Base-by-base conservation (phyloP, 2,329 filamentous ascomycete genomes). In the Dothideomycetidae sp. region DNA sequence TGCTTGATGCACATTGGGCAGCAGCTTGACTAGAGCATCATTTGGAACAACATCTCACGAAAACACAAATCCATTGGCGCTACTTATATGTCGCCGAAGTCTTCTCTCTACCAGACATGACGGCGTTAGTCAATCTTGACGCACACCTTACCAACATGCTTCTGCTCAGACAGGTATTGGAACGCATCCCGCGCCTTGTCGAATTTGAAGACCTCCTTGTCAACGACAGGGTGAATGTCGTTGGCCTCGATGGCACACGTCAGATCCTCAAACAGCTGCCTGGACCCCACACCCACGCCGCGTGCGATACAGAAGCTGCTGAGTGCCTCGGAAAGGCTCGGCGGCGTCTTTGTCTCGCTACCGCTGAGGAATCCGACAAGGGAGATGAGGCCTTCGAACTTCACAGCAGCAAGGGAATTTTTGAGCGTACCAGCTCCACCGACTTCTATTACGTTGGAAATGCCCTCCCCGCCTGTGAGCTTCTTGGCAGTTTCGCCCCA, bases 371-470 rank as follows among this genome's bases (percentile, higher is more conserved):
- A 73, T 2, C 71, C 71, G 39, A 74, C 72, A 40, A 74, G 63
- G 41, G 53, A 62, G 45, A 71, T 68, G 10, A 71, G 55, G 21
- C 70, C 71, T 44, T 73, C 71, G 18, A 64, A 62, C 36, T 46
- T 48, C 37, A 58, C 49, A 15, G 55, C 56, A 28, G 50, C 49
- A 16, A 62, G 45, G 12, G 63, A 67, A 50, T 77, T 64, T 3
- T 58, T 48, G 44, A 81, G 63, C 0, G 75, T 79, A n/a, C 62
- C 64, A 1, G 71, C 62, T 0, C 77, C 77, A 10, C 73, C 77
- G n/a, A 80, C 68, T 47, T 82, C 78, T 28, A 79, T 49, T 28
- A 81, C 59, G 42, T 75, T 63, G 47, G 80, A 68, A 5, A 78
- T 69, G 10, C 78, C 78, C 2, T 47, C 49, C 11, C 66, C 66